phyloP scores from a whole-genome alignment of 2,329 filamentous ascomycete genomes.

The Ceratocystis albifundus region DNA sequence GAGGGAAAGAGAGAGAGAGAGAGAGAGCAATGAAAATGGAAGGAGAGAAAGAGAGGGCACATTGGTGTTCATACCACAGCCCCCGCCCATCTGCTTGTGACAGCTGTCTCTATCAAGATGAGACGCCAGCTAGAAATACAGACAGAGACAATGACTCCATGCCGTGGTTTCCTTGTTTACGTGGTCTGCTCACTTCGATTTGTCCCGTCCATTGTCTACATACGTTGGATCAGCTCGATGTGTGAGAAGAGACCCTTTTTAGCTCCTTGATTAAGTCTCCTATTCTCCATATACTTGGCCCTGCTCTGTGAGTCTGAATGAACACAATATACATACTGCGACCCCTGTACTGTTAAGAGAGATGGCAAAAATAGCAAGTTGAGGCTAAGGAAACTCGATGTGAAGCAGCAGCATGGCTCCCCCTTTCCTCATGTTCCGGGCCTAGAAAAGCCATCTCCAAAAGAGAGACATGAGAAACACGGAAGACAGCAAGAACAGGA shows the following conservation, averaged over 20 bases:
- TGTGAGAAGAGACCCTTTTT: neutral
- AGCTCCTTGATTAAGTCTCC: neutral
- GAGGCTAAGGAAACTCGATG: constrained; percentile 10
- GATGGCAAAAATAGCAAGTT: neutral
- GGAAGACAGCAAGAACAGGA: constrained; percentile 7
- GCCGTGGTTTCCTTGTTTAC: too few relatives aligned
- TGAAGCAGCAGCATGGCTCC: constrained; percentile 2
- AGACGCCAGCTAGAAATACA: neutral
- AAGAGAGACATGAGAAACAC: neutral
- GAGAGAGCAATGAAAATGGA: neutral
- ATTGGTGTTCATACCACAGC: neutral
- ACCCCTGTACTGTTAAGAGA: neutral
- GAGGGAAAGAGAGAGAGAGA: neutral
- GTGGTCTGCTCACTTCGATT: too few relatives aligned
- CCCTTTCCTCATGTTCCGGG: neutral
- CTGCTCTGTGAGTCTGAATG: neutral
- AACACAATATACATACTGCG: neutral
- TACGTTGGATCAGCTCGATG: too few relatives aligned
- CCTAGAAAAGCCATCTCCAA: neutral
- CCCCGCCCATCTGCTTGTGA: neutral
- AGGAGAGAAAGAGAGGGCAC: neutral
- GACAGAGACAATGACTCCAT: neutral
- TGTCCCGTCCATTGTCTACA: neutral
- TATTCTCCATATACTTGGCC: neutral
- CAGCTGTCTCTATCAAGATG: constrained; percentile 7